Conservation (phyloP, 2,329 filamentous ascomycete species). For the Penicillium sp. region DNA sequence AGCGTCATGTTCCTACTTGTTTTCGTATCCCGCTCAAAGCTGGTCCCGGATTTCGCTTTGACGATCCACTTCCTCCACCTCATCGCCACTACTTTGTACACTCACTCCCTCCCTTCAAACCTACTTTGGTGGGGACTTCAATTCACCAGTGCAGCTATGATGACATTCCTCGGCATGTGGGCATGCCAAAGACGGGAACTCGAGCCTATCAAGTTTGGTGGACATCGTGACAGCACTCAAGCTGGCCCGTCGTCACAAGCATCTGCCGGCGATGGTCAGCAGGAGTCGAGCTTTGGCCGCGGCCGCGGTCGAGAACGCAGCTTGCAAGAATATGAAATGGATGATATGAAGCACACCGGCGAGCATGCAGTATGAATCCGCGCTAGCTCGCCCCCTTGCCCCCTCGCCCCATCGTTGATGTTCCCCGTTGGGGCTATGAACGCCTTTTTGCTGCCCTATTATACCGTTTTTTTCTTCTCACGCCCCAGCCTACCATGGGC, state of each 20-base stretch:
- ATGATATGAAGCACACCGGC: constrained; percentile 32
- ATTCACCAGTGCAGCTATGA: constrained; percentile 59
- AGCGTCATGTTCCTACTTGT: constrained; percentile 82
- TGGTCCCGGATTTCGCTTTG: constrained; percentile 90
- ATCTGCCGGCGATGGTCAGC: constrained; percentile 18
- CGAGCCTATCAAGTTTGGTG: constrained; percentile 82
- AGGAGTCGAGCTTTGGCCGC: constrained; percentile 30
- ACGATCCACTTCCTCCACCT: constrained; percentile 85
- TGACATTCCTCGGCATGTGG: constrained; percentile 78
- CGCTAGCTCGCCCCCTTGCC: neutral
- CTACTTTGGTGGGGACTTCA: constrained; percentile 83
- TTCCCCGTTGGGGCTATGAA: constrained; percentile 16
- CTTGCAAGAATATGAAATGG: constrained; percentile 38
- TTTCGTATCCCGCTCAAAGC: constrained; percentile 83
- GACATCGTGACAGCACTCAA: constrained; percentile 37
- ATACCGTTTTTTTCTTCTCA: constrained; percentile 7
- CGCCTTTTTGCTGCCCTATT: constrained; percentile 1
- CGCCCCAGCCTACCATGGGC: constrained; percentile 1
- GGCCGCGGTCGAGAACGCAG: constrained; percentile 34
- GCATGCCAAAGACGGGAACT: constrained; percentile 88
- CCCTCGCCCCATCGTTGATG: constrained; percentile 2
- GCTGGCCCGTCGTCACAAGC: constrained; percentile 17
- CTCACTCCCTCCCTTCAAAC: constrained; percentile 71
- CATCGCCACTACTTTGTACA: constrained; percentile 74
- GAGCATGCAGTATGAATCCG: constrained; percentile 32